Evolutionary conservation across 768 basidiomycete genomes (phyloP).

Genomic region (Auriscalpium microsporum): DNA sequence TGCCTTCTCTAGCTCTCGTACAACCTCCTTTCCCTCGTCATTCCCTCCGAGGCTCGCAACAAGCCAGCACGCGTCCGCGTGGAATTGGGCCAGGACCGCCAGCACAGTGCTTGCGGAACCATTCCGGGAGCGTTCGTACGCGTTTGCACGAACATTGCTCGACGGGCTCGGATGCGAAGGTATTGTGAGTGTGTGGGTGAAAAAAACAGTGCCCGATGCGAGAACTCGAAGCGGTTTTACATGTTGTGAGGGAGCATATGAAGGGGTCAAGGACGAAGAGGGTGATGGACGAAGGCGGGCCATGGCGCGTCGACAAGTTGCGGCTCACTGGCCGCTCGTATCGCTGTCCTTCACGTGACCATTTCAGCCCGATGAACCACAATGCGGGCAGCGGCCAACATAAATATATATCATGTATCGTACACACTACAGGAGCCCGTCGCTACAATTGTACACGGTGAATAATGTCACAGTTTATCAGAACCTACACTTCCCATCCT

Average conservation of each 20-base stretch:
- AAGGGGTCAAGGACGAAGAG: conserved; percentile 12
- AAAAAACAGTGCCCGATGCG: conserved; percentile 72
- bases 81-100: conserved; percentile 64
- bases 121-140: conserved; percentile 58
- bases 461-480: too few relatives aligned
- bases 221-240: conserved; percentile 55
- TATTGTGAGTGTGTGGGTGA: conserved; percentile 63
- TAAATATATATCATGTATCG: too few relatives aligned
- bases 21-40: conserved; percentile 55
- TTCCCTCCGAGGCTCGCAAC: conserved; percentile 70
- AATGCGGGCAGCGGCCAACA: too few relatives aligned
- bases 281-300: conserved; percentile 19
- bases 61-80: conserved; percentile 54
- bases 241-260: conserved; percentile 2
- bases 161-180: conserved; percentile 50
- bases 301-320: conserved; percentile 9
- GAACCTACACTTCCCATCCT: too few relatives aligned
- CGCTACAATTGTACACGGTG: too few relatives aligned
- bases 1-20: conserved; percentile 55
- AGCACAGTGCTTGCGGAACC: conserved; percentile 67
- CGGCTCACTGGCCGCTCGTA: not conserved
- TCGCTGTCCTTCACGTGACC: too few relatives aligned
- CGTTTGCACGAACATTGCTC: conserved; percentile 59
- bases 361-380: too few relatives aligned
- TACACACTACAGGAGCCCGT: too few relatives aligned